phyloP scores from a whole-genome alignment of 495 filamentous ascomycete genomes.

The Chaetomium tenue region DNA sequence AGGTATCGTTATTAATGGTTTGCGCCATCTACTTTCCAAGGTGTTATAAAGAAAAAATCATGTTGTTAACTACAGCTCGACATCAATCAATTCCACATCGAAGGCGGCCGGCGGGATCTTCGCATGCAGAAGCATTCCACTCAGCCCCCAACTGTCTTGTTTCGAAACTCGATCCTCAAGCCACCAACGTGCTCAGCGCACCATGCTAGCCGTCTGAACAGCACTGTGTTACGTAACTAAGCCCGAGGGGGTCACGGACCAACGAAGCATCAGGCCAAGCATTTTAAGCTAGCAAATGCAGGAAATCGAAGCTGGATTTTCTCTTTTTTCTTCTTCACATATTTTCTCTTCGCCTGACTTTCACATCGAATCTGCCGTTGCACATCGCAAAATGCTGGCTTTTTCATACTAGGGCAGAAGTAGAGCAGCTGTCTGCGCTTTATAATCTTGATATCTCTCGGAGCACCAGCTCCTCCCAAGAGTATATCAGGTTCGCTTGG shows the following conservation, averaged over 20 bases:
- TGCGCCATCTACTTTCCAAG: no score
- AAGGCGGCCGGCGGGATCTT: no score
- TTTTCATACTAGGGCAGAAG: conserved; percentile 36
- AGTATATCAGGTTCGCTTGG: conserved; percentile 43
- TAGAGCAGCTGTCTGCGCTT: conserved; percentile 35
- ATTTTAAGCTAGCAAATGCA: conserved; percentile 2
- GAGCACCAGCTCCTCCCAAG: conserved; percentile 22
- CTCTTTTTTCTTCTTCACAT: conserved; percentile 31
- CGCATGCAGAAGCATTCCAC: not conserved
- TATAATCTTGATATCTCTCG: conserved; percentile 39
- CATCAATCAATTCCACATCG: no score
- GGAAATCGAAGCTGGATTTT: conserved; percentile 8
- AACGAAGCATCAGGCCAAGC: not conserved
- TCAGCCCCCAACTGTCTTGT: conserved; percentile 2
- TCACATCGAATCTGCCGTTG: conserved; percentile 21
- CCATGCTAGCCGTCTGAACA: not conserved
- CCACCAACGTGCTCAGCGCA: not conserved
- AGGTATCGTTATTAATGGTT: no score
- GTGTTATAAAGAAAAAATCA: no score
- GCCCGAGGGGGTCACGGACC: not conserved
- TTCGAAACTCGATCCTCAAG: not conserved
- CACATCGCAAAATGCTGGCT: conserved; percentile 23
- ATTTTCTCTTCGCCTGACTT: conserved; percentile 17
- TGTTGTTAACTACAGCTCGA: no score
- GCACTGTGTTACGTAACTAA: conserved; percentile 8